Base-by-base conservation (phyloP, 2,329 filamentous ascomycete genomes). In the Xenosphaeropsis pyriputrescens region DNA sequence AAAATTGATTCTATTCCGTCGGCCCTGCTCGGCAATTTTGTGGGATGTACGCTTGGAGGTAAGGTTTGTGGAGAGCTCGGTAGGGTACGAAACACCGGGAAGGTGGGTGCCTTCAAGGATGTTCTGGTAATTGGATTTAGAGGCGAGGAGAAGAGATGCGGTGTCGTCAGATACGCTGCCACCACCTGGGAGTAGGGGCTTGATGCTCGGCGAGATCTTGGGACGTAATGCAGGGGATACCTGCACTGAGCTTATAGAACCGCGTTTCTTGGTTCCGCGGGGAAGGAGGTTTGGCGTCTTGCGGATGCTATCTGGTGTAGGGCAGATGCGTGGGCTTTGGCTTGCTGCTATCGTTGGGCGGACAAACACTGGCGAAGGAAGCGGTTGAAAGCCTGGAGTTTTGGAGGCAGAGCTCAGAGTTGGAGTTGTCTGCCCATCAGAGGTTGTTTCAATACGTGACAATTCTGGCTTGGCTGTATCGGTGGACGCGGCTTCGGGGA, bases 91-190 rank as follows among this genome's bases (percentile, higher is more conserved):
- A 11, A 95, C 81, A 11, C 89, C 89, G 0, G 88, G 88, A 1
- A 95, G 75, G 39, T 80, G 79, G 36, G 86, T 96, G 35, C 91
- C 91, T 56, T 96, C 91, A 9, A 98, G 63, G 29, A 98, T 91
- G 50, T 95, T 93, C 52, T 96, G 89, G 52, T 98, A 98, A 53
- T 98, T 98, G 2, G 89, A 96, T 57, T 96, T 96, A 13, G 84
- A 85, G 29, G 88, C 84, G 18, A 98, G 69, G 33, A 96, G 70
- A 18, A 85, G 70, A n/a, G 73, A 78, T 0, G 74, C 68, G 2
- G 72, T 68, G 47, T 75, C 71, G 46, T 77, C 73, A 4, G 64
- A 65, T 1, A 70, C 64, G 40, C 67, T 59, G 3, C 67, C 56
- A 8, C 60, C 67, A 18, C 61, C 79, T 15, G 86, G 85, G 34